phyloP scores from a whole-genome alignment of 2,329 filamentous ascomycete genomes.

The Neonectria hederae region DNA sequence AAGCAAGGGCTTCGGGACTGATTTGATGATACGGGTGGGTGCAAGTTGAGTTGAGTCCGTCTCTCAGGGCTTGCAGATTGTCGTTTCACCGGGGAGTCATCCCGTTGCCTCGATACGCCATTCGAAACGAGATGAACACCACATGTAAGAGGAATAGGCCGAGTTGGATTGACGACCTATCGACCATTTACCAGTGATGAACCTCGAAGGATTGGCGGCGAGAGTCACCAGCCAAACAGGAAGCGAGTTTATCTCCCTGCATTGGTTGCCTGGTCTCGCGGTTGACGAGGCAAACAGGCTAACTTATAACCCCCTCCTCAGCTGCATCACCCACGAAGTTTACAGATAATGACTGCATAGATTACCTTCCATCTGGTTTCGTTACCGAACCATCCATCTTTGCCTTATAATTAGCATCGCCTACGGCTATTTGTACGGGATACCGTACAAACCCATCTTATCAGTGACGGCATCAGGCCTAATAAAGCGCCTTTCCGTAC shows the following conservation, averaged over 20 bases:
- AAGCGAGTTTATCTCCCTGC: not conserved
- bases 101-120: not conserved
- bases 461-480: not conserved
- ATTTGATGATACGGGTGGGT: not conserved
- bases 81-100: slow-evolving; percentile 1
- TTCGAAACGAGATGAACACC: not conserved
- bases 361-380: not conserved
- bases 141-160: not conserved
- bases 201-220: not conserved
- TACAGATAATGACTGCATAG: not conserved
- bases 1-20: not conserved
- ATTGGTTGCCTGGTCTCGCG: not conserved
- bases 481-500: not conserved
- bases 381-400: not conserved
- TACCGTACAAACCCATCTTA: not conserved
- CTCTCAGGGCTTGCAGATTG: not conserved
- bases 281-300: not conserved
- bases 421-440: not conserved
- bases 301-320: not conserved
- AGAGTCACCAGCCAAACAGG: not conserved
- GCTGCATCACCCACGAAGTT: not conserved
- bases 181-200: not conserved
- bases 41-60: not conserved
- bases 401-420: not conserved
- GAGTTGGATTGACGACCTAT: not conserved